Percentiles rank a stretch among this genome's conserved stretches.
phyloP scores from a whole-genome alignment of 1,139 yeast species.

The Yamadazyma diospyri region DNA sequence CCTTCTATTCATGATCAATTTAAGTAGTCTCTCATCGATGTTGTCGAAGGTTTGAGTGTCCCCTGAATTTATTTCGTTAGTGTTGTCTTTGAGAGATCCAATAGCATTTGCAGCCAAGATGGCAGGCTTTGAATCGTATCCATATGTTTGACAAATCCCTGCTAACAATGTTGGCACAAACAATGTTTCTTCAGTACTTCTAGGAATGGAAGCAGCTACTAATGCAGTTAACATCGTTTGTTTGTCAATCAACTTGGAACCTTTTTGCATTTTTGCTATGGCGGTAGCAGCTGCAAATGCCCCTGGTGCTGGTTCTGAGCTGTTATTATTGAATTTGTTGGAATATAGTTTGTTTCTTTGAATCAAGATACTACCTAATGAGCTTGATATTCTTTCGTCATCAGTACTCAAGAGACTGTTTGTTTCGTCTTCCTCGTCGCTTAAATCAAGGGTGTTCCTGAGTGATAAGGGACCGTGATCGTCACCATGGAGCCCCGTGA shows the following conservation, averaged over 20 bases:
- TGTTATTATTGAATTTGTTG: slow-evolving; percentile 27
- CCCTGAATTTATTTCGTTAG: slow-evolving; percentile 18
- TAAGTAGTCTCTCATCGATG: slow-evolving; percentile 16
- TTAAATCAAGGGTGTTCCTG: slow-evolving; percentile 38
- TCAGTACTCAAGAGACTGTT: slow-evolving; percentile 31
- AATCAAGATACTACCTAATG: slow-evolving; percentile 16
- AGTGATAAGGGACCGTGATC: slow-evolving; percentile 25
- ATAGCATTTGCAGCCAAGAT: slow-evolving; percentile 65
- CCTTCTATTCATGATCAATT: slow-evolving; percentile 29
- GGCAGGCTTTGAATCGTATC: slow-evolving; percentile 67
- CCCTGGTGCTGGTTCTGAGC: slow-evolving; percentile 71
- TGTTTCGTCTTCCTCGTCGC: slow-evolving; percentile 52
- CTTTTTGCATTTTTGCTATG: slow-evolving; percentile 49
- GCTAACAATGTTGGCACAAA: slow-evolving; percentile 71
- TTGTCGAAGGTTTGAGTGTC: slow-evolving; percentile 8
- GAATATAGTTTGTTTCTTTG: slow-evolving; percentile 17
- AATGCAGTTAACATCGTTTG: slow-evolving; percentile 57
- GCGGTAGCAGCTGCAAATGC: slow-evolving; percentile 74
- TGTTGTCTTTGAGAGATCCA: slow-evolving; percentile 58
- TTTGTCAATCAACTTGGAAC: slow-evolving; percentile 25
- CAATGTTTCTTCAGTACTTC: slow-evolving; percentile 74
- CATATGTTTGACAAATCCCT: slow-evolving; percentile 63
- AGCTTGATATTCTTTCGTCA: slow-evolving; percentile 19
- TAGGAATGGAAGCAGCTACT: slow-evolving; percentile 70
- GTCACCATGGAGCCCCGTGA: slow-evolving; percentile 45